Percentiles rank a stretch among this genome's conserved stretches.
Evolutionary conservation across 192 early-diverging fungal genomes (phyloP).

Genomic region (Coemansia sp.): DNA sequence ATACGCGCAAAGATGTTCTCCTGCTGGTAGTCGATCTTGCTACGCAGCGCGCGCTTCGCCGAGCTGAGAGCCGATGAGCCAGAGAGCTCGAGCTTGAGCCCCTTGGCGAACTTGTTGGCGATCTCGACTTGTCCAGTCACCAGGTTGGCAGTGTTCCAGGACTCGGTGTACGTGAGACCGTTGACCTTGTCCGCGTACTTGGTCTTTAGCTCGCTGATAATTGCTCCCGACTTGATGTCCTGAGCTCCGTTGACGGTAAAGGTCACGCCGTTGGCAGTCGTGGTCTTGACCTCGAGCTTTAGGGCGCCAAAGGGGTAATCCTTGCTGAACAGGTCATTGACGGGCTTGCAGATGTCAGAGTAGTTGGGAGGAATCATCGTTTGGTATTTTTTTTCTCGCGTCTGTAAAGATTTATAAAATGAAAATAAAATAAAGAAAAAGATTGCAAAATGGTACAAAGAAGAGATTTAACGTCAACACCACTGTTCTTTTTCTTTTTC

Average conservation of each 20-base stretch:
- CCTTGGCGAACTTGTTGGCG: conserved; percentile 92
- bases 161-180: conserved; percentile 95
- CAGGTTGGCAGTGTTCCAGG: conserved; percentile 95
- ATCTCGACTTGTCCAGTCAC: conserved; percentile 93
- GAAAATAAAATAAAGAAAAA: neutral
- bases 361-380: conserved; percentile 79
- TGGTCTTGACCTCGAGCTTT: conserved; percentile 98
- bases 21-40: conserved; percentile 95
- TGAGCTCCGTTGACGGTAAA: conserved; percentile 95
- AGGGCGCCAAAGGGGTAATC: conserved; percentile 93
- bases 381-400: neutral
- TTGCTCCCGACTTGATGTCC: conserved; percentile 94
- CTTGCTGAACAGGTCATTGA: conserved; percentile 95
- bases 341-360: conserved; percentile 92
- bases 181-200: conserved; percentile 96
- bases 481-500: neutral
- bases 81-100: conserved; percentile 92
- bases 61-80: conserved; percentile 83
- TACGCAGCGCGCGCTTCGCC: conserved; percentile 47
- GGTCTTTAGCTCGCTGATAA: conserved; percentile 96
- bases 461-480: no score
- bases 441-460: neutral
- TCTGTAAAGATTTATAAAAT: neutral
- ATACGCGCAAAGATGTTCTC: conserved; percentile 88
- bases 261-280: conserved; percentile 92